phyloP scores from a whole-genome alignment of 371 early-diverging fungal species.

The Mucor lusitanicus region DNA sequence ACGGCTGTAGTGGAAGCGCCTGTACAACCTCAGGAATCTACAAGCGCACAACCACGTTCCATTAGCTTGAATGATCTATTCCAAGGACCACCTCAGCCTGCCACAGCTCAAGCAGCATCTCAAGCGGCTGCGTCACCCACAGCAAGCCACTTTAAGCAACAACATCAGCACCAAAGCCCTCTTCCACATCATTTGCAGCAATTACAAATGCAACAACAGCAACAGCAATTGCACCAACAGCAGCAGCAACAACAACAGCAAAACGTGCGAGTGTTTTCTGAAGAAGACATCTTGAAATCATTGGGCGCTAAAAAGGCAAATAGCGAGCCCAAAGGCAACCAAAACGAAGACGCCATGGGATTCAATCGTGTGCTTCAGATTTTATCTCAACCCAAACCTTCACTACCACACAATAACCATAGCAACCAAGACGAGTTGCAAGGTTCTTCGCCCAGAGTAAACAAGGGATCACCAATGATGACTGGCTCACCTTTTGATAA shows the following conservation, averaged over 20 bases:
- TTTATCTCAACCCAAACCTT: slow-evolving; percentile 54
- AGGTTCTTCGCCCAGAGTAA: not conserved
- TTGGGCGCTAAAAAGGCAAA: slow-evolving; percentile 40
- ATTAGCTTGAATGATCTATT: slow-evolving; percentile 60
- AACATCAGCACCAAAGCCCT: not conserved
- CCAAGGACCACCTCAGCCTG: slow-evolving; percentile 25
- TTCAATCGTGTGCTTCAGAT: slow-evolving; percentile 65
- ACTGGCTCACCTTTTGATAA: slow-evolving; percentile 10
- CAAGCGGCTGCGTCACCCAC: not conserved
- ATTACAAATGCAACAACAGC: not conserved
- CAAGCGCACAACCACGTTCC: slow-evolving; percentile 25
- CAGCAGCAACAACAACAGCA: slow-evolving; percentile 1
- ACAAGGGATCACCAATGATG: slow-evolving; percentile 7
- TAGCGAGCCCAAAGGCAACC: slow-evolving; percentile 21
- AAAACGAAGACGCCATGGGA: slow-evolving; percentile 55
- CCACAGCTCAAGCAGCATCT: not conserved
- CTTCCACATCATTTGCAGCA: not conserved
- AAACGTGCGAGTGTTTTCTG: slow-evolving; percentile 54
- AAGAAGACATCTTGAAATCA: slow-evolving; percentile 60
- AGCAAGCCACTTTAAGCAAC: not conserved
- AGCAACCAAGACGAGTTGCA: not conserved
- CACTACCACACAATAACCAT: slow-evolving; percentile 5
- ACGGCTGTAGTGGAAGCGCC: not conserved
- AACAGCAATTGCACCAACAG: not conserved
- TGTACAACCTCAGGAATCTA: not conserved